Base-by-base conservation (phyloP, 148 eudicot genomes). In the Gaultheria prostrata region DNA sequence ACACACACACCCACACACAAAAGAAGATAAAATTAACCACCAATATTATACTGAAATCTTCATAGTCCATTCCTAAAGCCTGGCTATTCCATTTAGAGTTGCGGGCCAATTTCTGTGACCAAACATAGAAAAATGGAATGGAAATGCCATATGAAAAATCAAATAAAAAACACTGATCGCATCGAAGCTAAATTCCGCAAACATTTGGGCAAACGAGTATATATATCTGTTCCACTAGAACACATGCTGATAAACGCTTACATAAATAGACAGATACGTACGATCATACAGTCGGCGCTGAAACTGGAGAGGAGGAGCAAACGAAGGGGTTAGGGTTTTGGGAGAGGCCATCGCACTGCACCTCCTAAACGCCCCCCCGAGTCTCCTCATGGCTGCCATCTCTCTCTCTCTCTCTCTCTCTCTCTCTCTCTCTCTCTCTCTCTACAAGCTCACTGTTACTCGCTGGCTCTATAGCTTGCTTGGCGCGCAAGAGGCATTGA, bases 321-420 rank as follows among this genome's bases (percentile, higher is more conserved):
- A 17, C 12, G 81, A 46, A 21, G 87, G 85, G 72, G 78, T 74
- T 82, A 89, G 90, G 92, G 89, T 85, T 89, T 84, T 86, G 84
- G 85, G 56, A 80, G 85, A 70, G 79, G 86, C 77, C 28, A 87
- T 54, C 45, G 86, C 70, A 61, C 85, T 88, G 85, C 77, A 83
- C 69, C 67, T 20, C 48, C 69, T 56, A 24, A 82, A 53, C 54
- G 84, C 71, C 43, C 87, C 84, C 24, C 83, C 86, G 13, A 90
- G 83, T 54, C 91, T 85, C 77, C 88, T 51, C 50, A 86, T 48
- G 20, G 89, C 80, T 39, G 91, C 89, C 89, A 87, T 87, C 46
- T 13, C 79, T 53, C 83, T 56, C 79, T 56, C 73, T 80, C 81
- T 83, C 30, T 49, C 76, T 75, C 28, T 69, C 77, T 81, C n/a